phyloP scores from a whole-genome alignment of 2,329 filamentous ascomycete species.

The Colletotrichum lini region DNA sequence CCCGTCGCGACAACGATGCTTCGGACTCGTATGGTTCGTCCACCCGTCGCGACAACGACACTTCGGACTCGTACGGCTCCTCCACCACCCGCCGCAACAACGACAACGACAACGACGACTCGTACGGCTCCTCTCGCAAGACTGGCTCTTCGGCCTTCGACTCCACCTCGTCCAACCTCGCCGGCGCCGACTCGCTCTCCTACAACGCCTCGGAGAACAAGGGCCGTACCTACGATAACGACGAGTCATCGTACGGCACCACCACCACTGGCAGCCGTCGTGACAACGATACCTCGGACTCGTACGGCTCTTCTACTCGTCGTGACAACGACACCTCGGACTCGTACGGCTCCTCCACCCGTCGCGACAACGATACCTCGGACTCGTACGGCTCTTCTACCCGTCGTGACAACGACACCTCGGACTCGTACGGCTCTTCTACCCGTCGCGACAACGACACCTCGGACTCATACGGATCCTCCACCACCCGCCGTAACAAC shows the following conservation, averaged over 20 bases:
- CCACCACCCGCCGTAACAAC: conserved; percentile 35
- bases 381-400: conserved; percentile 45
- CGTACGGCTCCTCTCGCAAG: conserved; percentile 44
- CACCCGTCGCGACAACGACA: conserved; percentile 34
- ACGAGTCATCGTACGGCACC: conserved; percentile 42
- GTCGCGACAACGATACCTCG: conserved; percentile 9
- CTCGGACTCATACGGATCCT: conserved; percentile 44
- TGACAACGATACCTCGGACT: conserved; percentile 41
- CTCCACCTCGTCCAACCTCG: conserved; percentile 38
- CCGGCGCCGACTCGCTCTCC: conserved; percentile 42
- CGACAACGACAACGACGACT: conserved; percentile 43
- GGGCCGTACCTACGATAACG: conserved; percentile 39
- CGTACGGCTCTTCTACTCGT: conserved; percentile 44
- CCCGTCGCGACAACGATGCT: background rate
- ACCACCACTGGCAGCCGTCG: conserved; percentile 23
- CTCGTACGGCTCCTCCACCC: conserved; percentile 35
- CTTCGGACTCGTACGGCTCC: conserved; percentile 45
- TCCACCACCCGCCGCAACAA: too few relatives aligned
- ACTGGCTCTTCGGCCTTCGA: background rate
- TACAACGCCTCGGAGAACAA: conserved; percentile 44
- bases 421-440: conserved; percentile 37
- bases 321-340: conserved; percentile 38
- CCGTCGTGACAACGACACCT: conserved; percentile 41
- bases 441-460: conserved; percentile 43
- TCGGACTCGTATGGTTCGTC: conserved; percentile 42